Percentiles rank a stretch among this genome's conserved stretches.
Evolutionary conservation across 1,284 basidiomycete genomes (phyloP).

Genomic region (Boletellus dicymbophilus): DNA sequence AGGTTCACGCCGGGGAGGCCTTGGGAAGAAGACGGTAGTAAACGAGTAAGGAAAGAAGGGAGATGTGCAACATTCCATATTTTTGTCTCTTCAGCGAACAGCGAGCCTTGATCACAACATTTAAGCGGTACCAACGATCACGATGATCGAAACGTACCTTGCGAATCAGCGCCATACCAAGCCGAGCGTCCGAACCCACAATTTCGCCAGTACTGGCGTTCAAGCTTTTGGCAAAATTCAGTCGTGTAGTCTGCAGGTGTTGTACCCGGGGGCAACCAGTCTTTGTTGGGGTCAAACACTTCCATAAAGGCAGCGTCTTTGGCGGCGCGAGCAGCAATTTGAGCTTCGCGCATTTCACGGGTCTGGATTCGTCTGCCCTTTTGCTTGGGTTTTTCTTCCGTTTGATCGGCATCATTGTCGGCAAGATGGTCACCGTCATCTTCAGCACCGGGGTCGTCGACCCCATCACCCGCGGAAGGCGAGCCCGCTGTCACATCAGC

Average conservation of each 20-base stretch:
- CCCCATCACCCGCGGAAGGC: slow-evolving; percentile 4
- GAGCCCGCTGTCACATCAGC: slow-evolving; percentile 1
- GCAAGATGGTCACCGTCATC: slow-evolving; percentile 13
- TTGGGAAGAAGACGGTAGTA: slow-evolving; percentile 67
- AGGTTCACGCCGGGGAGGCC: slow-evolving; percentile 95
- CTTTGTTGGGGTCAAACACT: slow-evolving; percentile 64
- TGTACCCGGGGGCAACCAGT: slow-evolving; percentile 81
- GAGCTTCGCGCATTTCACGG: slow-evolving; percentile 53
- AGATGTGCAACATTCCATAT: slow-evolving; percentile 94
- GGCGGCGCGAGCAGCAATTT: slow-evolving; percentile 50
- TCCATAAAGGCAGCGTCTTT: slow-evolving; percentile 69
- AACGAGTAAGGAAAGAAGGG: slow-evolving; percentile 83
- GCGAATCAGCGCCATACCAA: slow-evolving; percentile 97
- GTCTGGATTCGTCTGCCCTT: slow-evolving; percentile 50
- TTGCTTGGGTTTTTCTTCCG: slow-evolving; percentile 39
- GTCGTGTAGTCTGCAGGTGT: slow-evolving; percentile 75
- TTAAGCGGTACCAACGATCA: background rate
- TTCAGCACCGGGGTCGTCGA: slow-evolving; percentile 12
- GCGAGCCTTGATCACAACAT: slow-evolving; percentile 56
- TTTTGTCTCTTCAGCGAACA: slow-evolving; percentile 82
- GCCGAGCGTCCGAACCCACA: slow-evolving; percentile 85
- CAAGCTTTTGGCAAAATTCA: slow-evolving; percentile 86
- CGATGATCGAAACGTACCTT: slow-evolving; percentile 51
- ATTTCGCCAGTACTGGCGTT: slow-evolving; percentile 92
- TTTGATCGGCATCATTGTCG: slow-evolving; percentile 12